Base-by-base conservation (phyloP, 345 rosid species). In the Eucalyptus coolabah region DNA sequence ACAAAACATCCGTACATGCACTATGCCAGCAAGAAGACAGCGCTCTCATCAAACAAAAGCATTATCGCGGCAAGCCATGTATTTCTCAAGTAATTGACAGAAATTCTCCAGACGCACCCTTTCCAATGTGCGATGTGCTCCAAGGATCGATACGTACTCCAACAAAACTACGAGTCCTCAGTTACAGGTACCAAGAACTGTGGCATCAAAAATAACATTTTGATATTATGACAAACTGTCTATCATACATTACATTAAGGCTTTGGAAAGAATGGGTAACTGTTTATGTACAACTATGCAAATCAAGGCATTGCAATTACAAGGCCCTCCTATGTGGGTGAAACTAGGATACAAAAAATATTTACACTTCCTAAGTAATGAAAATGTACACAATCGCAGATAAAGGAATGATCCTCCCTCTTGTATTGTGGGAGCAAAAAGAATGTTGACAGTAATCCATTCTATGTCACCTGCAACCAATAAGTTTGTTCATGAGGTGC, bases 341-440 rank as follows among this genome's bases (percentile, higher is more conserved):
- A 77, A 88, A 56, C 69, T 72, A 83, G 47, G 40, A 59, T 80
- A 50, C 91, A 81, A 77, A 19, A 59, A 45, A 40, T 85, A 90
- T 89, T 89, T 89, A 92, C 93, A 80, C 87, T 87, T 89, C 90
- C 87, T 90, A 94, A 93, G 63, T 11, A 26, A 34, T 86, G 32
- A 86, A 16, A 17, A 50, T 50, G 45, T 86, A 32, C 63, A 86
- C 45, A 32, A 40, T 50, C 2, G 14, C 9, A 24, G 87, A 86
- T 51, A 86, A 86, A 86, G 40, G 44, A 50, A 86, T 56, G 32
- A 86, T 51, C 65, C 50, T 51, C 30, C 56, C 28, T 32, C 89
- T 77, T 90, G 50, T 40, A 77, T 21, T 1, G 28, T 77, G 83
- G 83, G 42, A 77, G 45, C 83, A 77, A 77, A 77, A 77, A 21